Base-by-base conservation (phyloP, 2,329 filamentous ascomycete genomes). In the Alternaria sp. region DNA sequence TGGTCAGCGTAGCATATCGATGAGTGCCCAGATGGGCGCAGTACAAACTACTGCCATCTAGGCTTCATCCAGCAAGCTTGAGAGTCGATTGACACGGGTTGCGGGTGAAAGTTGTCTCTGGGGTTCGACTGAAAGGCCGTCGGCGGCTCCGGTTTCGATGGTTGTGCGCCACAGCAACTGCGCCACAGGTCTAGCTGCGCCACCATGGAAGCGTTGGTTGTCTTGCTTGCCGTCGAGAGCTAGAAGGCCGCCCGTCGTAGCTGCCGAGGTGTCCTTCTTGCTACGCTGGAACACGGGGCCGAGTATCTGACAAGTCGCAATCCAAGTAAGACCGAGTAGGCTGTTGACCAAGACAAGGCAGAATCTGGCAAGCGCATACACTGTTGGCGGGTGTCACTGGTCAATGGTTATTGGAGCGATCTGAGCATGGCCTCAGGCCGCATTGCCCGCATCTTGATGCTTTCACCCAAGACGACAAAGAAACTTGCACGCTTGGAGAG, bases 331-430 rank as follows among this genome's bases (percentile, higher is more conserved):
- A 29, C 54, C 39, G 46, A 44, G n/a, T 2, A 42, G 14, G 9
- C 42, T n/a, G 13, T 21, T 28, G 17, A 13, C 39, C 54, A 56
- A 56, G 46, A 28, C 54, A 23, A 56, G 54, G 54, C 54, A 56
- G 54, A 56, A 34, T 48, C 39, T 26, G 48, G 23, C 17, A 9
- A 31, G 26, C 8, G 31, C 44, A n/a, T 40, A 24, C 21, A 8
- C 21, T 7, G 21, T 31, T 31, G 26, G 8, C 10, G 7, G 3
- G 5, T 14, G 37, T 40, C 37, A 34, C 8, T 36, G 21, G 31
- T 26, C 8, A 13, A 13, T 17, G 4, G 2, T 31, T 3, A 48
- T 48, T 48, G 44, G 44, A 24, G 21, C 8, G 13, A 48, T 48
- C 29, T 31, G 1, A 36, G 14, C 2, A 7, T 33, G 6, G 44